Base-by-base conservation (phyloP, 345 rosid genomes). In the Cochlearia excelsa region DNA sequence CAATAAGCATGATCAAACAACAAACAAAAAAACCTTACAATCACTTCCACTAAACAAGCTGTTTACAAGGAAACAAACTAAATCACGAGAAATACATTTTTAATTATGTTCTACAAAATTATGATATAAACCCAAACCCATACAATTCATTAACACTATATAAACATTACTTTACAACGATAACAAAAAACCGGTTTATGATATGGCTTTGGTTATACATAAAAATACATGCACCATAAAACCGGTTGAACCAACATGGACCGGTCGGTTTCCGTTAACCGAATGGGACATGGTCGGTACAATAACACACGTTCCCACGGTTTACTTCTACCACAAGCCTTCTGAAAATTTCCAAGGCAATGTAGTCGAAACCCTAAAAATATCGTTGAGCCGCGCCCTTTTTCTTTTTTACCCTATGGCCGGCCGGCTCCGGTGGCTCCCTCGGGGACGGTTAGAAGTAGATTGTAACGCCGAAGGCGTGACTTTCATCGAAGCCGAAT, bases 401-500 rank as follows among this genome's bases (percentile, higher is more conserved):
- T 73, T 80, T 33, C 68, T 66, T 27, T 84, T 84, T 7, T 84
- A 84, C 58, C 90, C 81, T 2, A 72, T 84, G 1, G 87, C 87
- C 0, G 87, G 87, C n/a, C 83, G 85, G 37, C 67, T 84, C 2
- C 46, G 63, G n/a, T 80, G 81, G 82, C 74, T 72, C 6, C 75
- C 79, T 2, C 46, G 65, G 0, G 73, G 81, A 5, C 81, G 86
- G 6, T 77, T 84, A 2, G 81, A 54, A 50, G 75, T 81, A 1
- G 79, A 74, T 2, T 84, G 86, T 65, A 81, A 78, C 7, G 74
- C 72, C 3, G 42, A 26, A 30, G 84, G 90, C 0, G 83, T 64
- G 3, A 30, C 41, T 9, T 35, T 84, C 57, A 43, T 61, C 1
- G 84, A 69, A 67, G 90, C 81, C 0, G 81, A 84, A 57, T 70